Conservation (phyloP, 164 flowering plant species). For the Vitis riparia region DNA sequence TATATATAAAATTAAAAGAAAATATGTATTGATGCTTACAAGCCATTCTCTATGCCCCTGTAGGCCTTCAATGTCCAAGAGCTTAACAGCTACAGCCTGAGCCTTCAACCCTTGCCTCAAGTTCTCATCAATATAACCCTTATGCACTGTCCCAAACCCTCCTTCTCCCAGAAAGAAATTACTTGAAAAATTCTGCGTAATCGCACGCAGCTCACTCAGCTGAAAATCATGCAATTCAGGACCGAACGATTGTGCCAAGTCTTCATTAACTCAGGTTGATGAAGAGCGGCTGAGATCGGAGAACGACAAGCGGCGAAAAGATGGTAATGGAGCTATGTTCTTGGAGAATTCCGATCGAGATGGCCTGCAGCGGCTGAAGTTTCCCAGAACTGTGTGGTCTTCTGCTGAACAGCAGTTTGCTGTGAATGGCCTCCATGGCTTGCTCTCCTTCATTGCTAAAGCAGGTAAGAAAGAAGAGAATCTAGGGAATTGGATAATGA, state of each 20-base stretch:
- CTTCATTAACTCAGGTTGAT: slow-evolving; percentile 67
- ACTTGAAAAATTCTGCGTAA: slow-evolving; percentile 83
- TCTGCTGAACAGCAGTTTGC: slow-evolving; percentile 72
- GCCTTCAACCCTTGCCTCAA: slow-evolving; percentile 72
- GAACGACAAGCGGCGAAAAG: slow-evolving; percentile 70
- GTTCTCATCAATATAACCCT: slow-evolving; percentile 83
- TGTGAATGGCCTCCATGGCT: slow-evolving; percentile 80
- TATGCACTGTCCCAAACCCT: slow-evolving; percentile 94
- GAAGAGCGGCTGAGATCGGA: slow-evolving; percentile 80
- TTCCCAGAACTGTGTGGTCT: slow-evolving; percentile 52
- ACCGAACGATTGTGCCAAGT: slow-evolving; percentile 74
- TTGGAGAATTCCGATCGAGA: slow-evolving; percentile 63
- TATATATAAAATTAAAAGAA: too few species aligned
- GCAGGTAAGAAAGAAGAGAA: background rate
- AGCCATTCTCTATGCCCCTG: slow-evolving; percentile 99
- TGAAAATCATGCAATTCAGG: slow-evolving; percentile 71
- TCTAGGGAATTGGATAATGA: too few species aligned
- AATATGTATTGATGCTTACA: slow-evolving; percentile 35
- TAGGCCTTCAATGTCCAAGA: slow-evolving; percentile 84
- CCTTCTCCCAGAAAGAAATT: slow-evolving; percentile 86
- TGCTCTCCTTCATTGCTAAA: slow-evolving; percentile 28
- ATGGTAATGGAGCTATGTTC: slow-evolving; percentile 58
- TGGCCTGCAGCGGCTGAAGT: slow-evolving; percentile 61
- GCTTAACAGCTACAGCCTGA: slow-evolving; percentile 97
- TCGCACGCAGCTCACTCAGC: slow-evolving; percentile 63